These are phyloP conservation scores for Quercus ilex DNA, from an alignment of 306 rosid species.

Conservation along the genomic window DNA sequence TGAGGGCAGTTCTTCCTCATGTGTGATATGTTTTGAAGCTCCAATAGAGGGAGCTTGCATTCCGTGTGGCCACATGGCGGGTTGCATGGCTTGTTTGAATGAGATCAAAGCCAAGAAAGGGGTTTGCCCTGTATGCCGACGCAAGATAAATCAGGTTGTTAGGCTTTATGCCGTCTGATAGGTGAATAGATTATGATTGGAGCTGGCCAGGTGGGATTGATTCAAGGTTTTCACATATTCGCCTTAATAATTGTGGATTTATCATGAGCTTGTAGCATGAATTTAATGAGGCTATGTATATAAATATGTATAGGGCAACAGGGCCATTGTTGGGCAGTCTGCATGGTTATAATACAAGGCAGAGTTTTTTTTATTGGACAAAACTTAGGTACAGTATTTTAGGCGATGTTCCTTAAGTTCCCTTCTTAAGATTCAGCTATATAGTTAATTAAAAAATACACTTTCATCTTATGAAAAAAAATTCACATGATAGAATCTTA, in stretches of 20 bases:
- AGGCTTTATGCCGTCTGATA: conserved; percentile 14
- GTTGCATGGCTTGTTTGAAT: conserved; percentile 25
- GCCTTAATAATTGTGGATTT: too few relatives aligned
- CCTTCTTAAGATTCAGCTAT: too few relatives aligned
- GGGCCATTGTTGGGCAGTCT: background rate
- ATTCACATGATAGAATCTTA: too few relatives aligned
- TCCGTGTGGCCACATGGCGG: conserved; percentile 27
- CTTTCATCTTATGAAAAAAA: too few relatives aligned
- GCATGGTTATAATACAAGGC: background rate
- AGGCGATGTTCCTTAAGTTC: too few relatives aligned
- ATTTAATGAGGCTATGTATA: background rate
- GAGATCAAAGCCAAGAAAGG: conserved; percentile 23
- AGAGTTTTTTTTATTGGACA: too few relatives aligned
- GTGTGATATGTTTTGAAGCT: conserved; percentile 18
- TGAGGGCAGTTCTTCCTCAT: conserved; percentile 13
- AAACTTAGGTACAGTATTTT: too few relatives aligned
- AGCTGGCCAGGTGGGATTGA: background rate
- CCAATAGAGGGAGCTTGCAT: conserved; percentile 19
- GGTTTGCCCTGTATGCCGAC: conserved; percentile 24
- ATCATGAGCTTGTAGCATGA: background rate
- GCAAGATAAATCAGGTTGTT: conserved; percentile 6
- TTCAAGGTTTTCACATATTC: background rate
- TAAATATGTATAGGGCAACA: background rate
- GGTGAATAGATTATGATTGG: background rate
- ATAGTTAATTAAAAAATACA: too few relatives aligned